Percentiles rank a stretch among this genome's conserved stretches.
Evolutionary conservation across 768 basidiomycete genomes (phyloP).

Genomic region (Pleurotus giganteus): DNA sequence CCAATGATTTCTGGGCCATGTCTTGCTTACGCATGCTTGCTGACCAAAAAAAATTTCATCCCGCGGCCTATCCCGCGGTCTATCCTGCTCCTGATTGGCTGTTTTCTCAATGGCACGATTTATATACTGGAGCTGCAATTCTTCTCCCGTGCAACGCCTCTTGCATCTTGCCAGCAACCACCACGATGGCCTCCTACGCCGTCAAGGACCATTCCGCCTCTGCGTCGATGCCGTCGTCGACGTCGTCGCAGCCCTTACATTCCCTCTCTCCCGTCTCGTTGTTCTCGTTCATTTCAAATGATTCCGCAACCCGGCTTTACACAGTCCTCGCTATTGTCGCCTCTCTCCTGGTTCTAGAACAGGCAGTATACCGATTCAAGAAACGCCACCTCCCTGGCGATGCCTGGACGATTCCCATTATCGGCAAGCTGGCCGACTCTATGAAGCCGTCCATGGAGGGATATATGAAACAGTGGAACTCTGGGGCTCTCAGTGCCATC

Average conservation of each 20-base stretch:
- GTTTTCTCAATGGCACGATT: neutral
- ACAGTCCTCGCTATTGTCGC: conserved; percentile 69
- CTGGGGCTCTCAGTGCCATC: conserved; percentile 81
- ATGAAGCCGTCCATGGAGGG: conserved; percentile 88
- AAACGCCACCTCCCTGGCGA: conserved; percentile 86
- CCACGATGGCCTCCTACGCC: conserved; percentile 29
- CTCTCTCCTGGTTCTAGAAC: conserved; percentile 82
- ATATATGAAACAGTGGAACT: conserved; percentile 91
- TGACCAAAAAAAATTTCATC: neutral
- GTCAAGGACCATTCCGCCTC: conserved; percentile 35
- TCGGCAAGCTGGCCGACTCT: conserved; percentile 94
- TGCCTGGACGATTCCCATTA: conserved; percentile 94
- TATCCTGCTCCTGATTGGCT: conserved; percentile 3
- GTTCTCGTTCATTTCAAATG: conserved; percentile 29
- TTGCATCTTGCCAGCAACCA: conserved; percentile 21
- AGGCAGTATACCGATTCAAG: conserved; percentile 84
- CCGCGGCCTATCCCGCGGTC: neutral
- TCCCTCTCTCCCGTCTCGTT: conserved; percentile 44
- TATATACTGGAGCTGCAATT: neutral
- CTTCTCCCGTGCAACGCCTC: too few species aligned
- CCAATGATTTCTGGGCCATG: neutral
- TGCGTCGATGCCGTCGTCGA: conserved; percentile 43
- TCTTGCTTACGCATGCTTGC: neutral
- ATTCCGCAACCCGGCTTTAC: conserved; percentile 54
- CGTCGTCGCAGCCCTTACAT: conserved; percentile 36